phyloP scores from a whole-genome alignment of 2,329 filamentous ascomycete species.

The Exutisphaerella laricina region DNA sequence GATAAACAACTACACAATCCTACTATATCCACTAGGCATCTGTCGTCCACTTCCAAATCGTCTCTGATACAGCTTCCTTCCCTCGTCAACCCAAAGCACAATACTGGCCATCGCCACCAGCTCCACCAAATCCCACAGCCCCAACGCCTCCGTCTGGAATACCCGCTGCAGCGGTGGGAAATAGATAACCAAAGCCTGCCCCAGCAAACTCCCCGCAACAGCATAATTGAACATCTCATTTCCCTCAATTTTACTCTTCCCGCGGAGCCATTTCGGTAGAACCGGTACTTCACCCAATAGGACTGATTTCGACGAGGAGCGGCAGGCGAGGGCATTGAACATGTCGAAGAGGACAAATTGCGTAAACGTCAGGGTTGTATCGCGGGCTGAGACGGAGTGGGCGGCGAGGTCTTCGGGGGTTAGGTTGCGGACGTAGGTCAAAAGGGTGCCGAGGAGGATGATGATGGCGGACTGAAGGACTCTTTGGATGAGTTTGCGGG shows the following conservation, averaged over 20 bases:
- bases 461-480: constrained; percentile 82
- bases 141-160: constrained; percentile 89
- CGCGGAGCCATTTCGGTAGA: constrained; percentile 9
- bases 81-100: constrained; percentile 94
- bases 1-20: constrained; percentile 23
- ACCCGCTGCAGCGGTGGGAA: constrained; percentile 88
- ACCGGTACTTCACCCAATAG: constrained; percentile 65
- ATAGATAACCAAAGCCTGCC: constrained; percentile 89
- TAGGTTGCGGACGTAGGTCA: constrained; percentile 91
- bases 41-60: constrained; percentile 35
- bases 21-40: constrained; percentile 22
- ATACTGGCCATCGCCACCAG: constrained; percentile 73
- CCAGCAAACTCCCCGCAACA: constrained; percentile 74
- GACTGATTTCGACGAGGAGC: constrained; percentile 83
- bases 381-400: constrained; percentile 71
- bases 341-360: constrained; percentile 99
- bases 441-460: constrained; percentile 88
- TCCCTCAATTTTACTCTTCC: constrained; percentile 34
- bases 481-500: constrained; percentile 69
- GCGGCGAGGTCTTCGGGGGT: constrained; percentile 57
- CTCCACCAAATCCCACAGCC: constrained; percentile 65
- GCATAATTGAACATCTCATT: constrained; percentile 98
- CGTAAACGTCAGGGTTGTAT: constrained; percentile 99
- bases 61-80: constrained; percentile 66
- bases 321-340: constrained; percentile 95